Evolutionary conservation across 2,329 filamentous ascomycete genomes (phyloP).

Genomic region (Endoconidiophora polonica): DNA sequence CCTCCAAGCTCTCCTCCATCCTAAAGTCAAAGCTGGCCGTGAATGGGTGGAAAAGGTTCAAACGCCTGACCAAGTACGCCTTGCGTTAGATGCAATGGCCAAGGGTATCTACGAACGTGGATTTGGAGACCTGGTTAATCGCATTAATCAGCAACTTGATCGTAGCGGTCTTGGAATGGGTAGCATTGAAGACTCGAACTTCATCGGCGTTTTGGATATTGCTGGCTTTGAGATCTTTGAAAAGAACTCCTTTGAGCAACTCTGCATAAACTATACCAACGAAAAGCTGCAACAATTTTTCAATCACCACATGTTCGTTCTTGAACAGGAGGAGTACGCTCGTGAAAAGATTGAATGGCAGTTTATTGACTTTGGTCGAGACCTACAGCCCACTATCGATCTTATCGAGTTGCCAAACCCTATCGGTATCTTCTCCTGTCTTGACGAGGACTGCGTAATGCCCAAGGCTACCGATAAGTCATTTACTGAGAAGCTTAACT

Average conservation of each 20-base stretch:
- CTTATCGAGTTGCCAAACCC: slow-evolving; percentile 91
- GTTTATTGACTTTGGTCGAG: slow-evolving; percentile 96
- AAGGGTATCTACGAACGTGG: slow-evolving; percentile 97
- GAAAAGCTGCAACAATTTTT: slow-evolving; percentile 99
- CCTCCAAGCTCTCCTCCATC: slow-evolving; percentile 74
- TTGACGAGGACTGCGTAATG: slow-evolving; percentile 98
- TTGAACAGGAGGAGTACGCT: slow-evolving; percentile 96
- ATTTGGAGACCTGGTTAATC: slow-evolving; percentile 79
- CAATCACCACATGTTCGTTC: slow-evolving; percentile 99
- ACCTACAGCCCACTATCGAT: slow-evolving; percentile 93
- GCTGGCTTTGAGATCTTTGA: slow-evolving; percentile 99
- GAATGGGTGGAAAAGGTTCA: slow-evolving; percentile 99
- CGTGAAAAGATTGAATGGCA: slow-evolving; percentile 98
- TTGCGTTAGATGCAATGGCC: slow-evolving; percentile 75
- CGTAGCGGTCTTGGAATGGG: slow-evolving; percentile 62
- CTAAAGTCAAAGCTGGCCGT: slow-evolving; percentile 82
- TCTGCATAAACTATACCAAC: slow-evolving; percentile 99
- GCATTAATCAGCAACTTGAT: slow-evolving; percentile 85
- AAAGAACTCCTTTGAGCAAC: slow-evolving; percentile 93
- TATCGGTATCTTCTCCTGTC: slow-evolving; percentile 94
- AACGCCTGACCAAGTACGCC: slow-evolving; percentile 85
- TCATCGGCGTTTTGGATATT: slow-evolving; percentile 97
- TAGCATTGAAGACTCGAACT: slow-evolving; percentile 65
- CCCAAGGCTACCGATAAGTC: slow-evolving; percentile 93
- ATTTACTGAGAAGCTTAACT: slow-evolving; percentile 95